Conservation (phyloP, 164 flowering plant species). For the Annona cherimola region DNA sequence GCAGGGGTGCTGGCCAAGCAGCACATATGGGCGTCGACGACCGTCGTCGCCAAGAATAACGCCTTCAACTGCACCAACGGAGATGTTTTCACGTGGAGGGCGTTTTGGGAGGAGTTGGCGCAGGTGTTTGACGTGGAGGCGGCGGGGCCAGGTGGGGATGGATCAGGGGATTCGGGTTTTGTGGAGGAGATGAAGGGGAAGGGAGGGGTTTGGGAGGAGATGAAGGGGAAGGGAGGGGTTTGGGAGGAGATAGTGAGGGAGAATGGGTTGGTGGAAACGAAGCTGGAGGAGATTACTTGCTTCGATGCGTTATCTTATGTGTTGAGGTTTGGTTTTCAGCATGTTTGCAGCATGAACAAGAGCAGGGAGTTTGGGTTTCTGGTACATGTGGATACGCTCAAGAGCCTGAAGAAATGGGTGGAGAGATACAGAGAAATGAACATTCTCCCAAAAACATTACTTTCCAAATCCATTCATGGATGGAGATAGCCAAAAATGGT, state of each 20-base stretch:
- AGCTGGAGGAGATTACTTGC: constrained; percentile 13
- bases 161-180: not conserved
- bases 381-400: constrained; percentile 10
- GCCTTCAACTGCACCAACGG: constrained; percentile 36
- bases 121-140: constrained; percentile 11
- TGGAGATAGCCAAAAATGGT: not conserved
- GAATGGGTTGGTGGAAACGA: constrained; percentile 18
- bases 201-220: constrained; percentile 9
- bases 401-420: constrained; percentile 10
- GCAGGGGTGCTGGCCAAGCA: constrained; percentile 24
- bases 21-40: constrained; percentile 29
- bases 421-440: constrained; percentile 17
- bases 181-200: constrained; percentile 14
- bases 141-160: not conserved
- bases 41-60: constrained; percentile 26
- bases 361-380: constrained; percentile 22
- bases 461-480: not conserved
- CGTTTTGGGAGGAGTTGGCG: constrained; percentile 9
- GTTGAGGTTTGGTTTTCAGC: constrained; percentile 15
- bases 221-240: constrained; percentile 12
- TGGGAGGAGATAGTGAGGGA: constrained; percentile 21
- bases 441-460: constrained; percentile 8
- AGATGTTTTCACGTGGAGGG: constrained; percentile 31
- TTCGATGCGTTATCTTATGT: constrained; percentile 1
- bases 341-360: constrained; percentile 24